A percentile compares a stretch with the other conserved stretches of the same genome.
phyloP scores from a whole-genome alignment of 164 flowering plant genomes.

The Dillenia suffruticosa region DNA sequence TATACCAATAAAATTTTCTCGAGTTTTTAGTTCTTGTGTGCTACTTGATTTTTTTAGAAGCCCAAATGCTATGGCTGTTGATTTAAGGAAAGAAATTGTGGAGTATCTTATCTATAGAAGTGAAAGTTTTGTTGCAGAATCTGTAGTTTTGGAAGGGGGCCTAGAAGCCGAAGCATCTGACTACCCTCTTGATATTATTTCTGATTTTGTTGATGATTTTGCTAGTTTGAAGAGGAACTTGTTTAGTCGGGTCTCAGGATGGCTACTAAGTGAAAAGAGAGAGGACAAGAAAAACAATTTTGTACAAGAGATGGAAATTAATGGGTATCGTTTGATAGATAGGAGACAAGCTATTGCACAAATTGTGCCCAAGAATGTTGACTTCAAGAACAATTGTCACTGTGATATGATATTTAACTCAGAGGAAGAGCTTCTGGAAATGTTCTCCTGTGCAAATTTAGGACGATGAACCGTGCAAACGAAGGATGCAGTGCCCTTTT shows the following conservation, averaged over 20 bases:
- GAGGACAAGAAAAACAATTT: conserved; percentile 88
- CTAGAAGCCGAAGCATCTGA: conserved; percentile 38
- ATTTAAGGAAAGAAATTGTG: conserved; percentile 74
- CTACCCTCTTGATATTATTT: conserved; percentile 64
- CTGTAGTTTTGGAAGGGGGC: conserved; percentile 45
- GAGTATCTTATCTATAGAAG: conserved; percentile 60
- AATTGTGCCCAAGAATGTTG: conserved; percentile 61
- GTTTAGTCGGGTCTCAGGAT: conserved; percentile 71
- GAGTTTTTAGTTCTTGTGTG: too few relatives aligned
- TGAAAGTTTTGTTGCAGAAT: conserved; percentile 65
- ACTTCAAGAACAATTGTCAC: conserved; percentile 48
- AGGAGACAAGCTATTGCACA: conserved; percentile 56
- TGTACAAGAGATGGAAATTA: conserved; percentile 73
- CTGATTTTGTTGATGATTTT: conserved; percentile 70
- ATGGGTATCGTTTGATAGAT: conserved; percentile 68
- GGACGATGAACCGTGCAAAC: conserved; percentile 45
- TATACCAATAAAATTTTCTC: too few relatives aligned
- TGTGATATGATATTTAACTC: conserved; percentile 53
- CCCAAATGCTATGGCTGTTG: conserved; percentile 65
- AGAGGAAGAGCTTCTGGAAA: conserved; percentile 47
- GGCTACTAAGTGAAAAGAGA: conserved; percentile 79
- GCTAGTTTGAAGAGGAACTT: conserved; percentile 57
- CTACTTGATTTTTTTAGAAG: conserved; percentile 21
- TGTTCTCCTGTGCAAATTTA: conserved; percentile 39
- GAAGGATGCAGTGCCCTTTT: conserved; percentile 58